Evolutionary conservation across 257 asterid genomes (phyloP), one percentile per base, ranked within the genome.

Genomic region (Solanum clarkiae): DNA sequence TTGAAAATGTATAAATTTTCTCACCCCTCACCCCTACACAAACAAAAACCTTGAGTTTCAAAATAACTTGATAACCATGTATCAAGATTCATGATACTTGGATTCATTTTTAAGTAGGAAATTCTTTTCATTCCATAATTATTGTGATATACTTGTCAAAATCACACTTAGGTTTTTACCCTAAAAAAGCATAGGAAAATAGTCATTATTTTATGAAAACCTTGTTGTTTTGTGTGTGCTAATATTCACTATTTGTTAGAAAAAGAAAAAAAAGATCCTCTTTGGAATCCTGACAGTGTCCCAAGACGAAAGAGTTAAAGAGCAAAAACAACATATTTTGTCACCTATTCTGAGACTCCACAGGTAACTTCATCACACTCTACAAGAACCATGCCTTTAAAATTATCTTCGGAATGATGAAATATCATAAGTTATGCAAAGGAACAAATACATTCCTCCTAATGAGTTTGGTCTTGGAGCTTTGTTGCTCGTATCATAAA

Each of bases 401-500:
- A 26, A 16, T 16, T 45, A 10, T 10, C 22, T 47, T 29, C 4
- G 84, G 75, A 18, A 42, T 47, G 71, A 15, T 91, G 91, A 11
- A 88, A 88, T 40, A 84, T 59, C 12, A 80, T 93, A 1, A 87
- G 90, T 20, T 88, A 86, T 9, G 86, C 89, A 11, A 32, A 84
- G 57, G 65, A 88, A 88, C 57, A 69, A 66, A 83, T 24, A 53
- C 32, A 82, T 92, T 18, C 68, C 89, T 0, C 91, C 87, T 1
- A 90, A 91, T 55, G 94, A 92, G 88, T 86, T 92, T 32, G 94
- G 97, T 4, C 85, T 88, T 32, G 97, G 95, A 80, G 92, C 90
- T 17, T 62, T 69, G 85, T 63, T 80, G 62, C 85, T 88, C n/a
- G 44, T 80, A 1, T 81, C 88, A 18, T 74, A 82, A n/a, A 15